These are phyloP conservation scores for Crithidia sp. DNA, from an alignment of 208 protist genomes.

Conservation along the genomic window DNA sequence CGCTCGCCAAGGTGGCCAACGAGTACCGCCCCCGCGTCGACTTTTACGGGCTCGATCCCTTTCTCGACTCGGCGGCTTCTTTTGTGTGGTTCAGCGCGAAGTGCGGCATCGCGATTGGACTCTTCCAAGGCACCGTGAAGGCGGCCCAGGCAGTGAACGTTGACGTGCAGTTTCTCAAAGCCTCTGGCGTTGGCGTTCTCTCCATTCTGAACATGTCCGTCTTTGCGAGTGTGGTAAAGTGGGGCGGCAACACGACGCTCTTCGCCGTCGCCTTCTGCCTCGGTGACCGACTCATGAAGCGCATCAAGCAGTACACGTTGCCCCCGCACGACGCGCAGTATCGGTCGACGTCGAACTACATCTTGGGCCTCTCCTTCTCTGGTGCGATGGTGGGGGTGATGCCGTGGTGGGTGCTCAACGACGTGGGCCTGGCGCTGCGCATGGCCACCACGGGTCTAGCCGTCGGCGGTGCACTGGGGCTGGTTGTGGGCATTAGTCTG, in stretches of 20 bases:
- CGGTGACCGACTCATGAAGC: constrained; percentile 64
- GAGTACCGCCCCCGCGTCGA: constrained; percentile 78
- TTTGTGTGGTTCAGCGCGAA: constrained; percentile 87
- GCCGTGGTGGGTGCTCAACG: constrained; percentile 90
- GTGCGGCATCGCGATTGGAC: constrained; percentile 78
- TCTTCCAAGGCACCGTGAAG: constrained; percentile 69
- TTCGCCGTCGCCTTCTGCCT: constrained; percentile 73
- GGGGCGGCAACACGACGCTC: constrained; percentile 77
- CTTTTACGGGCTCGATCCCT: constrained; percentile 86
- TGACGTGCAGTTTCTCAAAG: constrained; percentile 82
- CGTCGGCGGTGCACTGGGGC: constrained; percentile 68
- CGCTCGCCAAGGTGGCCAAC: constrained; percentile 66
- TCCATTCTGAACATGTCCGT: constrained; percentile 88
- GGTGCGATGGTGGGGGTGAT: constrained; percentile 78
- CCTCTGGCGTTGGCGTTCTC: constrained; percentile 78
- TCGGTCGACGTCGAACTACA: constrained; percentile 80
- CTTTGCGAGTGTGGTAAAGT: constrained; percentile 82
- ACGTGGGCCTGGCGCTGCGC: constrained; percentile 59
- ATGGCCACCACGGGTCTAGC: constrained; percentile 63
- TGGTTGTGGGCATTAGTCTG: constrained; percentile 62
- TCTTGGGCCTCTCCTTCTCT: constrained; percentile 68
- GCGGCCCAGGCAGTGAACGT: constrained; percentile 78
- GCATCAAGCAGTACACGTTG: constrained; percentile 49
- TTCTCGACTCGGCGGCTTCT: constrained; percentile 73
- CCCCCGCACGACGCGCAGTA: constrained; percentile 66